Evolutionary conservation across 108 stramenopile species (phyloP).

Genomic region (Epipyxis sp.): DNA sequence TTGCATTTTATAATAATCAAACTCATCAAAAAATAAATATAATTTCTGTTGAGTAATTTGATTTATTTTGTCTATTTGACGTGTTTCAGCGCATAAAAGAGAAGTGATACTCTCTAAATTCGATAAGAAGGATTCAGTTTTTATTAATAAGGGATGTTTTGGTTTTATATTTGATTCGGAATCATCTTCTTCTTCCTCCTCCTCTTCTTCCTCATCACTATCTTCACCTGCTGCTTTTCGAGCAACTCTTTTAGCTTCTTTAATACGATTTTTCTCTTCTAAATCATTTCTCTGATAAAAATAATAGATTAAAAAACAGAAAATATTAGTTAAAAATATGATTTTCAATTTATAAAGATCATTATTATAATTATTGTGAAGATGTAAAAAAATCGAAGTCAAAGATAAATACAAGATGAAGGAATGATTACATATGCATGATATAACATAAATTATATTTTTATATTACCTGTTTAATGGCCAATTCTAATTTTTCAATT

Average conservation of each 20-base stretch:
- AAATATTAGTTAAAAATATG: too few relatives aligned
- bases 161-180: neutral
- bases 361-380: too few relatives aligned
- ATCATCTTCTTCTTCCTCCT: slow-evolving; percentile 26
- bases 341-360: too few relatives aligned
- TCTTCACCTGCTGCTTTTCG: neutral
- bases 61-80: neutral
- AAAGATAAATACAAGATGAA: too few relatives aligned
- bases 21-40: neutral
- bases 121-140: neutral
- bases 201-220: slow-evolving; percentile 7
- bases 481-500: neutral
- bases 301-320: too few relatives aligned
- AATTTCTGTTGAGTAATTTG: neutral
- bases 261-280: neutral
- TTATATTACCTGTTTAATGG: neutral
- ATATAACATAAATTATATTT: too few relatives aligned
- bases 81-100: neutral
- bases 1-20: neutral
- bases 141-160: neutral
- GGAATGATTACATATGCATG: too few relatives aligned
- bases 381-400: too few relatives aligned
- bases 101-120: neutral
- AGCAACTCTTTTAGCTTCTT: neutral
- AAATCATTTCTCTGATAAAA: too few relatives aligned